Conservation (phyloP, 2,329 filamentous ascomycete species). For the Calonectria ilicicola region DNA sequence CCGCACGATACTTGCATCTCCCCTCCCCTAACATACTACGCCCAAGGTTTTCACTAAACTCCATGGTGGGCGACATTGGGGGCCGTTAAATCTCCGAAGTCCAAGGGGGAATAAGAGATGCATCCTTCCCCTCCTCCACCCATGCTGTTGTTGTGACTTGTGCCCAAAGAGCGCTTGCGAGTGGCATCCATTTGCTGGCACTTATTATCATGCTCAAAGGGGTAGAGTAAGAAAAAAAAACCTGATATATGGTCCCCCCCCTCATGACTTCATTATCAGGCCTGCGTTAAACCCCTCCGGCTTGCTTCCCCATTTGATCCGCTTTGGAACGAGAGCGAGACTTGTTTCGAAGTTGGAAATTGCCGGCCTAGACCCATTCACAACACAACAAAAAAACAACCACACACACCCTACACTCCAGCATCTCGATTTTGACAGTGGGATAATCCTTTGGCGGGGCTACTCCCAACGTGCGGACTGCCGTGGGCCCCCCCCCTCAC, state of each 20-base stretch:
- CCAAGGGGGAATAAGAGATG: neutral
- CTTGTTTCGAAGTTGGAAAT: neutral
- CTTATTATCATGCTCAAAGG: neutral
- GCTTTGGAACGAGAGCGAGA: neutral
- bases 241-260: neutral
- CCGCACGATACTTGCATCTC: neutral
- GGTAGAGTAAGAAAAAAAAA: neutral
- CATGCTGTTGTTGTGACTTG: neutral
- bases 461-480: neutral
- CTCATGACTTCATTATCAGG: neutral
- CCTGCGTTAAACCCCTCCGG: neutral
- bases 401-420: neutral
- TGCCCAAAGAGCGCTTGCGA: neutral
- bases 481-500: neutral
- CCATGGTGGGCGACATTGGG: neutral
- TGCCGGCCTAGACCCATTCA: neutral
- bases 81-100: constrained; percentile 4
- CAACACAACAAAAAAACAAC: neutral
- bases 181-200: neutral
- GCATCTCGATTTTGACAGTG: neutral
- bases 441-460: neutral
- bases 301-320: neutral
- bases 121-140: neutral
- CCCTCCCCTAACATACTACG: neutral
- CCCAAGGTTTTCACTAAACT: neutral